Evolutionary conservation across 202 grass and related monocot genomes (phyloP).

Genomic region (Saccharum hybrid): DNA sequence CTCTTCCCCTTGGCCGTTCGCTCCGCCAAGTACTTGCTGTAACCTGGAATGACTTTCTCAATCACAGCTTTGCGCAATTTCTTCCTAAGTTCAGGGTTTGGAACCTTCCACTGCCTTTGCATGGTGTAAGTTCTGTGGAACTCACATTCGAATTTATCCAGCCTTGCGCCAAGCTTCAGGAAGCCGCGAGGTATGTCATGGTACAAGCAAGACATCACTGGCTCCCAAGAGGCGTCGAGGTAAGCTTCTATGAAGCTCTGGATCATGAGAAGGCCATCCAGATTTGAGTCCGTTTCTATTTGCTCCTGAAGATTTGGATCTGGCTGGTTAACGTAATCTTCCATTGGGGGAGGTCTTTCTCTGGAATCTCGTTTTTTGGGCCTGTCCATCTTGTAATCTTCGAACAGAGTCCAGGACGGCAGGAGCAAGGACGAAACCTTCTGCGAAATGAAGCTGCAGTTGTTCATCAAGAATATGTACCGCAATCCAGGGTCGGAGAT

Average conservation of each 20-base stretch:
- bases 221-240: slow-evolving; percentile 7
- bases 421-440: neutral
- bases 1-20: neutral
- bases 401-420: neutral
- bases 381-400: neutral
- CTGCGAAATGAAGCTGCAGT: neutral
- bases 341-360: no score
- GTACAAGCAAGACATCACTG: slow-evolving; percentile 13
- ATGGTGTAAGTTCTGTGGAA: neutral
- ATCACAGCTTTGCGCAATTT: neutral
- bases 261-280: neutral
- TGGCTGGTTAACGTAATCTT: slow-evolving; percentile 4
- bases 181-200: neutral
- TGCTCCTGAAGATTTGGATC: neutral
- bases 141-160: neutral
- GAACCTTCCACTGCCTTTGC: slow-evolving; percentile 30
- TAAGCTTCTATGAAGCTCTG: slow-evolving; percentile 1
- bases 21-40: neutral
- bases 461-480: slow-evolving; percentile 39
- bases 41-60: slow-evolving; percentile 2
- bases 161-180: neutral
- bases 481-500: neutral
- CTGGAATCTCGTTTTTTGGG: no score
- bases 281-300: slow-evolving; percentile 4
- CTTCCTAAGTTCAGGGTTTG: slow-evolving; percentile 25